Base-by-base conservation (phyloP, 371 early-diverging fungal genomes). In the Quaeritorhiza haematococci region DNA sequence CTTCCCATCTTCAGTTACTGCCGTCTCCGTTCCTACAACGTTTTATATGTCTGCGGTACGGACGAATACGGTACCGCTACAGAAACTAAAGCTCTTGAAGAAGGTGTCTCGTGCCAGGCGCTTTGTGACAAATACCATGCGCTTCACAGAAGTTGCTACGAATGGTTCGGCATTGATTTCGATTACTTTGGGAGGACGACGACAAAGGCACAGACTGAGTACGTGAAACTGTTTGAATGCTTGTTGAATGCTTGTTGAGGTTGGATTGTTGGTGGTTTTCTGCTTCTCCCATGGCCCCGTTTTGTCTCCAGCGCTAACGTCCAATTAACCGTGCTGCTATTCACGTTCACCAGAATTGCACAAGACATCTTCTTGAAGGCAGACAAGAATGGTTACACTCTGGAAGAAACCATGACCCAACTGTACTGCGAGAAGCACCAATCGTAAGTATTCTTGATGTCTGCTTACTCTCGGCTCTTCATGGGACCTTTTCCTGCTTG, bases 41-140 rank as follows among this genome's bases (percentile, higher is more conserved):
- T 89, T 2, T 70, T 95, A n/a, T 95, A 80, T 67, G 84, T 99
- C 45, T 95, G 97, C 74, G 99, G 99, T 61, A 99, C 99, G 1
- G 99, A 99, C 73, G 99, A 99, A 78, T 99, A 98, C 73, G 99
- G 99, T 54, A 99, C 99, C 27, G 98, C 99, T 10, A 99, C 99
- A 3, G 99, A 99, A 78, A 98, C 98, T 44, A 96, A 95, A 73
- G 99, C 99, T 4, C 72, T 98, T 29, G 90, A 95, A 62, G 94
- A 95, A 63, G 87, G 88, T 7, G 76, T 91, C 6, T 75, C 90
- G 21, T 97, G 97, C 69, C 83, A 86, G 61, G 95, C 86, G 55
- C 85, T 99, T 26, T 98, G 99, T 72, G 95, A 96, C 76, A 94
- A 95, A 75, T 99, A 98, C 78, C 75, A 90, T 68, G 82, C 80